Evolutionary conservation across 176 grass and related monocot genomes (phyloP).

Genomic region (Areca catechu): DNA sequence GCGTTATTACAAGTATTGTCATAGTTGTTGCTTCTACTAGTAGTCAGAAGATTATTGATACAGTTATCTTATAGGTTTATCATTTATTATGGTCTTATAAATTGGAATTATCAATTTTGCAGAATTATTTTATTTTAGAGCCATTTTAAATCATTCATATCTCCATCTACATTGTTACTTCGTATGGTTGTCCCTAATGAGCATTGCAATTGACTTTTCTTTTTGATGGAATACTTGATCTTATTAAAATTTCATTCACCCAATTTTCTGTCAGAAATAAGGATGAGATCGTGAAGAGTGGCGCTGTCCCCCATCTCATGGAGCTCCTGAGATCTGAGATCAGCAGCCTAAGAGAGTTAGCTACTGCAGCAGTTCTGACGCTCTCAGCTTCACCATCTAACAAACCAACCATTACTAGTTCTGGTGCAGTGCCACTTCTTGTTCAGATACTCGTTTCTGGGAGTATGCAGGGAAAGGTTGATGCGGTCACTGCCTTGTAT

Average conservation of each 20-base stretch:
- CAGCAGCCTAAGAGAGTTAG: conserved; percentile 15
- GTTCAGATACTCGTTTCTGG: conserved; percentile 19
- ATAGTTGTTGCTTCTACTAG: no score
- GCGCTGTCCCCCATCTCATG: conserved; percentile 20
- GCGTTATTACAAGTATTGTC: no score
- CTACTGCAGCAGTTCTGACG: conserved; percentile 17
- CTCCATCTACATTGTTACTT: no score
- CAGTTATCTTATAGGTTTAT: no score
- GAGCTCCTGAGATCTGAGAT: conserved; percentile 11
- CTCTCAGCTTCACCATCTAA: conserved; percentile 24
- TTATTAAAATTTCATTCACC: neutral
- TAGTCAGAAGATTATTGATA: no score
- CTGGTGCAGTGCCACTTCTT: conserved; percentile 19
- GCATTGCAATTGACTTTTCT: no score
- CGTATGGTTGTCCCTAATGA: no score
- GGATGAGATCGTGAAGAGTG: conserved; percentile 16
- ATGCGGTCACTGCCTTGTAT: conserved; percentile 17
- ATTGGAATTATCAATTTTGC: no score
- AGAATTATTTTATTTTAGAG: no score
- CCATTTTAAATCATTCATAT: no score
- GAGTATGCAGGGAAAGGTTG: conserved; percentile 21
- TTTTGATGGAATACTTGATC: neutral
- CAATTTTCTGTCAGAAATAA: conserved; percentile 11
- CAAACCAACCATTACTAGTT: conserved; percentile 10
- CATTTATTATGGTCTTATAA: no score